A percentile compares a stretch with the other conserved stretches of the same genome.
phyloP scores from a whole-genome alignment of 2,329 filamentous ascomycete species.

The Rosellinia necatrix region DNA sequence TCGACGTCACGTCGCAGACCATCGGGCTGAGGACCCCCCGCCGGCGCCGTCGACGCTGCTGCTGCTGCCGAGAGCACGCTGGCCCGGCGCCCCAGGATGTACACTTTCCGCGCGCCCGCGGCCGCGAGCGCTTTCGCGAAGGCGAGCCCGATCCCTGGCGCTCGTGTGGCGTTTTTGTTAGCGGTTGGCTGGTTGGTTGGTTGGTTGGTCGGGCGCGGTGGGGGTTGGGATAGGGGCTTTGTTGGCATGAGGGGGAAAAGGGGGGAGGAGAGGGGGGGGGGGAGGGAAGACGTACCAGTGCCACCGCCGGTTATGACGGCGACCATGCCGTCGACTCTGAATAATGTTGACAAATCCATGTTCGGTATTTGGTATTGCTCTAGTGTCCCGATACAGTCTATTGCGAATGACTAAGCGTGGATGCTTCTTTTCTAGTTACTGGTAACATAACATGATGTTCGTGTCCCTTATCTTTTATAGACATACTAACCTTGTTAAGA shows the following conservation, averaged over 20 bases:
- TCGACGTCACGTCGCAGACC: slow-evolving; percentile 48
- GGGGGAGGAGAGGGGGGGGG: too few relatives aligned
- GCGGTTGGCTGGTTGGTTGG: neutral
- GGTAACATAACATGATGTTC: too few relatives aligned
- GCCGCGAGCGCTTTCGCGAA: slow-evolving; percentile 39
- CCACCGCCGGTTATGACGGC: slow-evolving; percentile 28
- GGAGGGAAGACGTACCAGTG: slow-evolving; percentile 11
- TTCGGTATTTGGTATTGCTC: neutral
- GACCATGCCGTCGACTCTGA: slow-evolving; percentile 29
- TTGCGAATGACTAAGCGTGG: too few relatives aligned
- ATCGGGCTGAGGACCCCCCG: slow-evolving; percentile 39
- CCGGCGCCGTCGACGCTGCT: slow-evolving; percentile 12
- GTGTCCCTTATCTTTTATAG: neutral
- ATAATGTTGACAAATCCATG: slow-evolving; percentile 21
- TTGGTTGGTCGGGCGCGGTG: too few relatives aligned
- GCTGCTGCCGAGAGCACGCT: slow-evolving; percentile 33
- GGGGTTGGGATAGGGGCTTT: too few relatives aligned
- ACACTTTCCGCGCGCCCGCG: slow-evolving; percentile 55
- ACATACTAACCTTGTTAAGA: neutral
- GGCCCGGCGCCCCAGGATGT: slow-evolving; percentile 54
- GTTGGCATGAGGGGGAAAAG: too few relatives aligned
- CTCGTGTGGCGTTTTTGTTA: neutral
- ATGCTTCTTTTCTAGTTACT: too few relatives aligned
- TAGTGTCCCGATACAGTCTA: too few relatives aligned
- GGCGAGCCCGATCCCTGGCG: slow-evolving; percentile 22